phyloP scores from a whole-genome alignment of 2,329 filamentous ascomycete species.

The Beauveria sp. region DNA sequence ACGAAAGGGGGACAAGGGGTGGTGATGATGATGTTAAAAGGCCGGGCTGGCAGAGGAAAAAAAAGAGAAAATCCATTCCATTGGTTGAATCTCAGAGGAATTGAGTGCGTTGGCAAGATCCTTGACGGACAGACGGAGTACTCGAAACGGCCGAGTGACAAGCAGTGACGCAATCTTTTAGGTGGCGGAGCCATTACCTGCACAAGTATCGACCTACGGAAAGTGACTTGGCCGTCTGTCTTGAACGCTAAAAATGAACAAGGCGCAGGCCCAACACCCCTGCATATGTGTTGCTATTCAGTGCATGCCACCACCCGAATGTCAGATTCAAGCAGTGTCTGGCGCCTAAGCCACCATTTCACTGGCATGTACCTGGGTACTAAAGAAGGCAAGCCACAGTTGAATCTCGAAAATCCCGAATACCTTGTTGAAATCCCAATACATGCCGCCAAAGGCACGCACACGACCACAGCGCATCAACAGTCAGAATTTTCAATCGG shows the following conservation, averaged over 20 bases:
- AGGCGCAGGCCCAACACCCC: background rate
- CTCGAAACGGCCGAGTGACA: background rate
- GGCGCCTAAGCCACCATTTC: background rate
- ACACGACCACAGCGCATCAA: background rate
- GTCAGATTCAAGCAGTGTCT: background rate
- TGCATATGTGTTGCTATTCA: background rate
- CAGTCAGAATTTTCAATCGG: too few species aligned
- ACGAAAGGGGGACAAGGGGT: background rate
- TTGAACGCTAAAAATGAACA: background rate
- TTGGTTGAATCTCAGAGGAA: background rate
- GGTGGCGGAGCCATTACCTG: background rate
- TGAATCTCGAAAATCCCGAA: too few species aligned
- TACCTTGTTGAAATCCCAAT: background rate
- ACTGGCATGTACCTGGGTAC: background rate
- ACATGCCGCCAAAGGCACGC: background rate
- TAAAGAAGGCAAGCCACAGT: background rate
- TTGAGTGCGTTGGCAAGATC: background rate
- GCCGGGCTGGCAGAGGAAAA: background rate
- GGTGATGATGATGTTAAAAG: background rate
- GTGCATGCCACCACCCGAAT: background rate
- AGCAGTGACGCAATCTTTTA: constrained; percentile 10
- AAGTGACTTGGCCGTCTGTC: background rate
- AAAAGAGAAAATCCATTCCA: background rate
- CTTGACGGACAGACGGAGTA: background rate
- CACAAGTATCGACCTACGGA: background rate